Evolutionary conservation across 2,329 filamentous ascomycete genomes (phyloP), one percentile per base, ranked within the genome.

Genomic region (Nigrospora oryzae): DNA sequence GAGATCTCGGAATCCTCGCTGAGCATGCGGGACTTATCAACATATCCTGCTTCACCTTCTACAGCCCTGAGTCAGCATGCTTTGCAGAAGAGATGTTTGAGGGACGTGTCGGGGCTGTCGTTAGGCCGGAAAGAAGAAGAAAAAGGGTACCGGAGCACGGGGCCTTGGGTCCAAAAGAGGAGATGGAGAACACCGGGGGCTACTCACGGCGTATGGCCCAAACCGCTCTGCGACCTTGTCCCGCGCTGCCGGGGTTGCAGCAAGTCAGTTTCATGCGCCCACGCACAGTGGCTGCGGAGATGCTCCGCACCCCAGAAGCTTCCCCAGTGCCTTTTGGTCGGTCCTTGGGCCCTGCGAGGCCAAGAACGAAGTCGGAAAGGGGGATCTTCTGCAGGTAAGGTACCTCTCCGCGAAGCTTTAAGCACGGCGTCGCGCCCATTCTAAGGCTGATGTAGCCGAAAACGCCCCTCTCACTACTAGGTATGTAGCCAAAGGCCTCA

Each of bases 401-500:
- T 14, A 57, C 38, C 32, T 55, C 51, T 11, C 46, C 48, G 1
- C 43, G n/a, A 11, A 53, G 37, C 7, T 46, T 46, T 40, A 53
- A 37, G 2, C 17, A 10, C 11, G 48, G 44, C 37, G 46, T 41
- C 5, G 38, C 30, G 4, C 39, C 32, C 13, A 47, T 40, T 19
- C 52, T 28, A 13, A 35, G n/a, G 15, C 42, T 36, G 13, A 46
- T 46, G 40, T 56, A 57, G 3, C 44, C 49, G 35, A 50, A 47
- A 11, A 54, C 39, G 23, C 56, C 54, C 8, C 44, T 39, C 30
- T 55, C 49, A 5, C 40, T 46, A 5, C 40, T 46, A 14, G 45
- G 43, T 13, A 57, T 40, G 34, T 50, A 52, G 5, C 56, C 54
- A 39, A 58, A 56, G 28, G 54, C 54, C 32, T 53, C 47, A 11